phyloP scores from a whole-genome alignment of 345 rosid species.

The Populus alba region DNA sequence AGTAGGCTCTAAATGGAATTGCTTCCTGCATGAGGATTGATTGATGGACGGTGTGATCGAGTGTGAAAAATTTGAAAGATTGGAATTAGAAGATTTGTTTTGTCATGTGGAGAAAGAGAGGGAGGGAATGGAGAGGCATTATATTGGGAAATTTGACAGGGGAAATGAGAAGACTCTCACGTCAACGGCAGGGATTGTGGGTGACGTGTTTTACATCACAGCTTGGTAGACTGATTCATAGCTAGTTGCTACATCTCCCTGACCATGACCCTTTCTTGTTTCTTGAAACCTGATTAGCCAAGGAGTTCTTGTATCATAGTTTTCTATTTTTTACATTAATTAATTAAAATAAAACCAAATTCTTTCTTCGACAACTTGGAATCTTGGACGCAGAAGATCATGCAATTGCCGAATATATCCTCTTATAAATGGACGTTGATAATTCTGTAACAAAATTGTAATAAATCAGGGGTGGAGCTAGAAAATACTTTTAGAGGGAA shows the following conservation, averaged over 20 bases:
- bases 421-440: too few species aligned
- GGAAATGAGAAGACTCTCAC: constrained; percentile 35
- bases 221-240: constrained; percentile 37
- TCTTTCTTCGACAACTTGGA: too few species aligned
- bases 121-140: neutral
- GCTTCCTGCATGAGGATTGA: constrained; percentile 19
- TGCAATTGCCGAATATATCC: too few species aligned
- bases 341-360: too few species aligned
- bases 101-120: neutral
- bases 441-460: too few species aligned
- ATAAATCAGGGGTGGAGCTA: too few species aligned
- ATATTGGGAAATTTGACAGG: neutral
- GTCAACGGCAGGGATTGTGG: constrained; percentile 47
- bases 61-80: neutral
- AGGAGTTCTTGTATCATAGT: too few species aligned
- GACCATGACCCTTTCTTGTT: constrained; percentile 4
- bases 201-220: constrained; percentile 49
- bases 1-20: constrained; percentile 21
- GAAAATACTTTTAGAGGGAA: too few species aligned
- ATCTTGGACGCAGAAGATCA: too few species aligned
- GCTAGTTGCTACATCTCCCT: constrained; percentile 10
- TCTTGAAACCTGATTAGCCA: neutral
- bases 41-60: neutral
- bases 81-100: constrained; percentile 2
- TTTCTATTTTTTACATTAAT: too few species aligned